These are phyloP conservation scores for Enterocytospora artemiae DNA, from an alignment of 371 early-diverging fungal species.

Conservation along the genomic window DNA sequence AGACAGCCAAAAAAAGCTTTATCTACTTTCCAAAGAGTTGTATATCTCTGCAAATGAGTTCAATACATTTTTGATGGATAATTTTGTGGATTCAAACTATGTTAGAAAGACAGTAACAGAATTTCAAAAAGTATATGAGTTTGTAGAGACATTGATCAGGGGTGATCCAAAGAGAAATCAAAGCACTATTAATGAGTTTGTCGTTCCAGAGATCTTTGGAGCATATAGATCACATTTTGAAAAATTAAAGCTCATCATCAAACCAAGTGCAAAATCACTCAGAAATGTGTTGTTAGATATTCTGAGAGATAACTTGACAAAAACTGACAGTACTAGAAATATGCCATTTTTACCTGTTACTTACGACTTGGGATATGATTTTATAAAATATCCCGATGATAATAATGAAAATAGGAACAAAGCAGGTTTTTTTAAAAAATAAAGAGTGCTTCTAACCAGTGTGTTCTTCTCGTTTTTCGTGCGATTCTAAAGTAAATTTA, in stretches of 20 bases:
- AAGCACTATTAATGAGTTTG: background rate
- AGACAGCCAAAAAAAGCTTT: too few species aligned
- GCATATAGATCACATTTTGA: background rate
- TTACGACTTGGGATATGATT: slow-evolving; percentile 50
- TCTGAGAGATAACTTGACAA: background rate
- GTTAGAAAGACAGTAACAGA: slow-evolving; percentile 7
- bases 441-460: too few species aligned
- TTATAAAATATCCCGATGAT: slow-evolving; percentile 39
- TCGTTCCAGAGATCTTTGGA: slow-evolving; percentile 3
- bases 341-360: slow-evolving; percentile 44
- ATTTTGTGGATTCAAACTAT: slow-evolving; percentile 36
- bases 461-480: too few species aligned
- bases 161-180: background rate
- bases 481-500: too few species aligned
- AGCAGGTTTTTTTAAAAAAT: too few species aligned
- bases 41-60: too few species aligned
- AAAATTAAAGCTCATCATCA: background rate
- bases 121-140: background rate
- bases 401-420: too few species aligned
- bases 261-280: background rate
- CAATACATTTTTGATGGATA: slow-evolving; percentile 30
- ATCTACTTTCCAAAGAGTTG: too few species aligned
- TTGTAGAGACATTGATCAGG: background rate
- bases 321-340: background rate
- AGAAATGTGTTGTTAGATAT: background rate